phyloP scores from a whole-genome alignment of 2,329 filamentous ascomycete species.

The Paracorniculantispora psalliotae region DNA sequence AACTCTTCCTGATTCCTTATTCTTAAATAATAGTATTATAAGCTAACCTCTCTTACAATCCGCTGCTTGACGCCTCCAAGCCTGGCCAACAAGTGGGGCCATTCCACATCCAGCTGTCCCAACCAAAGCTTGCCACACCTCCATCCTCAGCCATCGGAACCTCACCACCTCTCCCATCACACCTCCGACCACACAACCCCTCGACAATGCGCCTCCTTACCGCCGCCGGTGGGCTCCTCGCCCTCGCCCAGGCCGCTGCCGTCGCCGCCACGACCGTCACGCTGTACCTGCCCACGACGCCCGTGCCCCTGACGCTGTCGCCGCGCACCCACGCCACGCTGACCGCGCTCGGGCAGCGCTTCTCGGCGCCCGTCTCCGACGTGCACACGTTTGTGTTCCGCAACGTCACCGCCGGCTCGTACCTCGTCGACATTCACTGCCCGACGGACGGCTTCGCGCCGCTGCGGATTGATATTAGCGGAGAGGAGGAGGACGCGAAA shows the following conservation, averaged over 20 bases:
- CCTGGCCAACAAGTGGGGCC: no score
- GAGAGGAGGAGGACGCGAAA: slow-evolving; percentile 28
- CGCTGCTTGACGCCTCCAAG: no score
- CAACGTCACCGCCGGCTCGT: slow-evolving; percentile 66
- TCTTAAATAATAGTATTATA: no score
- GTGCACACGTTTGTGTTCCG: slow-evolving; percentile 70
- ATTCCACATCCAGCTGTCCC: no score
- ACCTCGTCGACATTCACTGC: slow-evolving; percentile 77
- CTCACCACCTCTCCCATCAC: neutral
- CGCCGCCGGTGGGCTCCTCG: slow-evolving; percentile 29
- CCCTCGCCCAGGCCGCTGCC: slow-evolving; percentile 29
- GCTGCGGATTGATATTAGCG: slow-evolving; percentile 68
- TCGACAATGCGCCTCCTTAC: slow-evolving; percentile 33
- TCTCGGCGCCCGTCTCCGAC: slow-evolving; percentile 58
- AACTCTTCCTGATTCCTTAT: no score
- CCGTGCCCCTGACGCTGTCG: slow-evolving; percentile 52
- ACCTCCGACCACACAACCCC: neutral
- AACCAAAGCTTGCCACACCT: no score
- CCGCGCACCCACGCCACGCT: slow-evolving; percentile 63
- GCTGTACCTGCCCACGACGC: slow-evolving; percentile 42
- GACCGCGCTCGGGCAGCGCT: slow-evolving; percentile 33
- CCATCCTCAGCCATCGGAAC: neutral
- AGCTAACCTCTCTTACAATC: no score
- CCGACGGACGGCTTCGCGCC: slow-evolving; percentile 71
- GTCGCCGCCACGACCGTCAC: slow-evolving; percentile 30